Percentiles rank a stretch among this genome's conserved stretches.
phyloP scores from a whole-genome alignment of 2,329 filamentous ascomycete species.

The Sphaerulina musiva region DNA sequence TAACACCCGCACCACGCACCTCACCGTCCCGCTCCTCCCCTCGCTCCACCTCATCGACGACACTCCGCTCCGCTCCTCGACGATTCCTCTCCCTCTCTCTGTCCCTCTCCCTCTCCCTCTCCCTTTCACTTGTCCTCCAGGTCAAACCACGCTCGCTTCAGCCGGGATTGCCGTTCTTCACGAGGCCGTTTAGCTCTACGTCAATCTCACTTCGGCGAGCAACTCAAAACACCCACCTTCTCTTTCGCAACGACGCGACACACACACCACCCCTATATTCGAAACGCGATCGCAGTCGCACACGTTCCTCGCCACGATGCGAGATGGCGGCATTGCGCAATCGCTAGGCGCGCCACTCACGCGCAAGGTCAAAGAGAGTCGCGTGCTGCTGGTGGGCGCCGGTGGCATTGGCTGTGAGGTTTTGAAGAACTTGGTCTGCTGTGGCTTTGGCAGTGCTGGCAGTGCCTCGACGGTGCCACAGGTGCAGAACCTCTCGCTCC shows the following conservation, averaged over 20 bases:
- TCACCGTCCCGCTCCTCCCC: too few species aligned
- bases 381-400: conserved; percentile 82
- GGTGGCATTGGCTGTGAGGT: conserved; percentile 97
- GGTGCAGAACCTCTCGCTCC: background rate
- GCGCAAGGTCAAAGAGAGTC: conserved; percentile 30
- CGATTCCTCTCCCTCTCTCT: too few species aligned
- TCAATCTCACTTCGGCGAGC: too few species aligned
- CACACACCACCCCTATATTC: background rate
- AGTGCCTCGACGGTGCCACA: background rate
- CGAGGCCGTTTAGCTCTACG: too few species aligned
- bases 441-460: conserved; percentile 61
- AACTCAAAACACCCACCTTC: too few species aligned
- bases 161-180: too few species aligned
- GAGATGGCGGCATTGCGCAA: conserved; percentile 49
- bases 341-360: conserved; percentile 62
- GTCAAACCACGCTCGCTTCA: too few species aligned
- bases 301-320: conserved; percentile 34
- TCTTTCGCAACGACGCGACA: background rate
- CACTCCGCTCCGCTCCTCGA: too few species aligned
- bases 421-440: conserved; percentile 89
- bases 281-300: background rate
- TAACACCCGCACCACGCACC: too few species aligned
- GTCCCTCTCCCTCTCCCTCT: too few species aligned
- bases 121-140: too few species aligned
- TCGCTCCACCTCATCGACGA: too few species aligned